Base-by-base conservation (phyloP, 176 grass and related monocot genomes). In the Zea mays region DNA sequence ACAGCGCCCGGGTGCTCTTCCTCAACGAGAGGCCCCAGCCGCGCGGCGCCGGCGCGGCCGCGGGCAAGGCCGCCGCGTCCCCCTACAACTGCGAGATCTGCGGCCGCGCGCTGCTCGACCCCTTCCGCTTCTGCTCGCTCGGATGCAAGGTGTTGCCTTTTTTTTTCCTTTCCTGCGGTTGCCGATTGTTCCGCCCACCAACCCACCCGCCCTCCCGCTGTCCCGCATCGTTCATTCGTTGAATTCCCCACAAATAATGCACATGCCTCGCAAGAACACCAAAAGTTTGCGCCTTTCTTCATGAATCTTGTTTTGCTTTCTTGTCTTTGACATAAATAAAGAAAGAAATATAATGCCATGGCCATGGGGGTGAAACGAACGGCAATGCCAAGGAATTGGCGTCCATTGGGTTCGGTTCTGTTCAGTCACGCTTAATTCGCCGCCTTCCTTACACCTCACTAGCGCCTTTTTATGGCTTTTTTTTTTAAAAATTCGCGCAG, bases 71-170 rank as follows among this genome's bases (percentile, higher is more conserved):
- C 11, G 74, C 81, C 8, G 81, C 87, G 0, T 87, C 86, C 4
- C 75, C 83, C 1, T 87, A 94, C 92, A 88, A 81, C 47, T 94
- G 92, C 88, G 83, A 94, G 88, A 94, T 94, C 88, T 94, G 92
- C 63, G 76, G 72, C 1, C 83, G 92, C 62, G 83, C 92, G 42
- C 92, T 94, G 62, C 91, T 92, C 78, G 91, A 98, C 87, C 90
- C 95, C 2, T 96, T 96, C 62, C 87, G 90, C 11, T 96, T 96
- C 87, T 96, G 93, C 82, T 96, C 93, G 44, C 93, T 96, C 37
- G 90, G 93, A 59, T 96, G 93, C 85, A 96, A 96, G 93, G 93
- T 94, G 7, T 14, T 6, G 13, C 48, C 58, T 42, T 56, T 49
- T 36, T 40, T 5, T 4, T 42, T n/a, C 2, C 61, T 65, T 82